phyloP scores from a whole-genome alignment of 176 grass and related monocot genomes.

The Lolium perenne region DNA sequence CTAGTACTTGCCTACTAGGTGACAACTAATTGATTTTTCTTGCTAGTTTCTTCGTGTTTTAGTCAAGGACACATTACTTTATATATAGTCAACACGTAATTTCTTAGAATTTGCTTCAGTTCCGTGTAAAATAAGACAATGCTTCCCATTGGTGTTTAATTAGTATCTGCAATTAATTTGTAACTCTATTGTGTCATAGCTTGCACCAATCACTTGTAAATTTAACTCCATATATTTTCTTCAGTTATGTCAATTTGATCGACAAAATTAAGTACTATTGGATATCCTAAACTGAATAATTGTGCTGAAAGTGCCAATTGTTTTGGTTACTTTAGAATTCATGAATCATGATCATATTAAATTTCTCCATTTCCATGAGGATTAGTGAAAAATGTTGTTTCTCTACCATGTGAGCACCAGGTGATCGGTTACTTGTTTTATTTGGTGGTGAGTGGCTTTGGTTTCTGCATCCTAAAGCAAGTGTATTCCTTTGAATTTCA shows the following conservation, averaged over 20 bases:
- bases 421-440: neutral
- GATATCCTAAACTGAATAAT: neutral
- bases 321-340: neutral
- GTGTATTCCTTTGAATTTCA: neutral
- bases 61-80: neutral
- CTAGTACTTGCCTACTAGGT: neutral
- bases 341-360: neutral
- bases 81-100: neutral
- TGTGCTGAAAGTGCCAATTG: neutral
- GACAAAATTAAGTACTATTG: neutral
- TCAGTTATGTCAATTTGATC: neutral
- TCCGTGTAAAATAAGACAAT: neutral
- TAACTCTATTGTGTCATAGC: neutral
- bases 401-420: neutral
- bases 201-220: neutral
- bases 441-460: neutral
- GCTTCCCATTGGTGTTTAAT: neutral
- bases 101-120: too few species aligned
- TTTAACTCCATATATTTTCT: neutral
- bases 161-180: neutral
- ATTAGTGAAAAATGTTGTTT: neutral
- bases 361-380: neutral
- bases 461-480: neutral
- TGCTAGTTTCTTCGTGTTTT: neutral
- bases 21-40: neutral